Evolutionary conservation across 2,329 filamentous ascomycete genomes (phyloP).

Genomic region (Calonectria hongkongensis): DNA sequence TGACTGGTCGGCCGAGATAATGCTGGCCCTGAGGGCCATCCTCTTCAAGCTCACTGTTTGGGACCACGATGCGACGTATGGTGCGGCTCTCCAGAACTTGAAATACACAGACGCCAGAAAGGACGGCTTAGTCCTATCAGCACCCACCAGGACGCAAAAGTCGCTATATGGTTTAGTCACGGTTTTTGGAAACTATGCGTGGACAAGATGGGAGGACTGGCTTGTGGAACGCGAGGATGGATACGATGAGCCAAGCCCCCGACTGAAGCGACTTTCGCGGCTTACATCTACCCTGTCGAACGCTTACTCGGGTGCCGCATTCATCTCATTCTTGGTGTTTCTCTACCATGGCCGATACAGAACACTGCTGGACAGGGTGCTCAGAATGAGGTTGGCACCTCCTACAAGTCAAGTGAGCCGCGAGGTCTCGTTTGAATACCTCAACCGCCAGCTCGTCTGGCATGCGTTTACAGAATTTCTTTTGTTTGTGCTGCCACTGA

Average conservation of each 20-base stretch:
- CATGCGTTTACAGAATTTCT: conserved; percentile 99
- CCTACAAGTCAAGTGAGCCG: conserved; percentile 89
- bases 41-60: conserved; percentile 97
- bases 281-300: conserved; percentile 82
- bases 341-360: conserved; percentile 93
- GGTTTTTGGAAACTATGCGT: conserved; percentile 90
- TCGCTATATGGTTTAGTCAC: conserved; percentile 88
- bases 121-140: conserved; percentile 75
- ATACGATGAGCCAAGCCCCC: conserved; percentile 76
- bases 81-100: conserved; percentile 92
- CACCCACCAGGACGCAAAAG: conserved; percentile 90
- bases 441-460: conserved; percentile 98
- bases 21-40: conserved; percentile 83
- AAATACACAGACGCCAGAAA: conserved; percentile 90
- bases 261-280: conserved; percentile 75
- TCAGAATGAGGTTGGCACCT: conserved; percentile 89
- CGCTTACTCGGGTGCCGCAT: conserved; percentile 86
- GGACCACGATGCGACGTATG: conserved; percentile 97
- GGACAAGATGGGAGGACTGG: conserved; percentile 94
- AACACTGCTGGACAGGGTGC: conserved; percentile 89
- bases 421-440: conserved; percentile 97
- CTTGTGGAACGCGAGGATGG: conserved; percentile 85
- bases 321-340: conserved; percentile 92
- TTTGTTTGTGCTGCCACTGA: conserved; percentile 96
- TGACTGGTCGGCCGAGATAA: conserved; percentile 91